These are phyloP conservation scores for Cystofilobasidium macerans DNA, from an alignment of 768 basidiomycete genomes.

Conservation along the genomic window DNA sequence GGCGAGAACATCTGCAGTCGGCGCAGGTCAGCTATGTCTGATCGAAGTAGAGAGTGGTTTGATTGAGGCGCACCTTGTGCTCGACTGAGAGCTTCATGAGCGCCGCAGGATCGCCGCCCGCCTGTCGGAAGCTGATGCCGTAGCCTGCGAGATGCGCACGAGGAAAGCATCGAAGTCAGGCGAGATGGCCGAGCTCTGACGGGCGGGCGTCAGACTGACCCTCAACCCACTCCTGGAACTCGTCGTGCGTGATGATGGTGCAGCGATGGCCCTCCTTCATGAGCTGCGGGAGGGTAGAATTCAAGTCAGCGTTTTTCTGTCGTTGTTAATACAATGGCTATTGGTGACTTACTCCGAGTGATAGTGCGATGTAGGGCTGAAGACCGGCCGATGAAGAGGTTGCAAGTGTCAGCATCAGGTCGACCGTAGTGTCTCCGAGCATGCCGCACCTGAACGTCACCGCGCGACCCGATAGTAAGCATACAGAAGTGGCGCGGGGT, in stretches of 20 bases:
- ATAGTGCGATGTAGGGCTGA: conserved; percentile 45
- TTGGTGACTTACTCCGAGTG: conserved; percentile 7
- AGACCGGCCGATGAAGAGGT: too few relatives aligned
- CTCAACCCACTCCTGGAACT: conserved; percentile 49
- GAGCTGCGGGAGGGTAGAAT: conserved; percentile 33
- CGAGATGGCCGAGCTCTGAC: background rate
- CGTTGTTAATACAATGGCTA: too few relatives aligned
- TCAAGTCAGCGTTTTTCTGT: background rate
- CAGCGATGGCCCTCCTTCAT: conserved; percentile 43
- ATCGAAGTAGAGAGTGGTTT: too few relatives aligned
- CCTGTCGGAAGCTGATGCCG: conserved; percentile 50
- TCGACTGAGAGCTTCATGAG: conserved; percentile 55
- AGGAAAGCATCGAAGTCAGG: background rate
- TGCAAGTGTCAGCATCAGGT: too few relatives aligned
- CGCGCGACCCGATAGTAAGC: conserved; percentile 49
- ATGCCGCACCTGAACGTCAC: conserved; percentile 47
- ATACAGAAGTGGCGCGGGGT: conserved; percentile 47
- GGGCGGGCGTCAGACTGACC: background rate
- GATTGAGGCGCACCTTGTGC: conserved; percentile 32
- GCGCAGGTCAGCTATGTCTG: conserved; percentile 38
- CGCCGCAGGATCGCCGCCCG: conserved; percentile 59
- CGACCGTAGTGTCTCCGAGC: too few relatives aligned
- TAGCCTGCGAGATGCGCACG: conserved; percentile 43
- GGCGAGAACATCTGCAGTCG: conserved; percentile 54
- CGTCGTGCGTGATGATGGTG: conserved; percentile 47